phyloP scores from a whole-genome alignment of 768 basidiomycete genomes.

The Pisolithus orientalis region DNA sequence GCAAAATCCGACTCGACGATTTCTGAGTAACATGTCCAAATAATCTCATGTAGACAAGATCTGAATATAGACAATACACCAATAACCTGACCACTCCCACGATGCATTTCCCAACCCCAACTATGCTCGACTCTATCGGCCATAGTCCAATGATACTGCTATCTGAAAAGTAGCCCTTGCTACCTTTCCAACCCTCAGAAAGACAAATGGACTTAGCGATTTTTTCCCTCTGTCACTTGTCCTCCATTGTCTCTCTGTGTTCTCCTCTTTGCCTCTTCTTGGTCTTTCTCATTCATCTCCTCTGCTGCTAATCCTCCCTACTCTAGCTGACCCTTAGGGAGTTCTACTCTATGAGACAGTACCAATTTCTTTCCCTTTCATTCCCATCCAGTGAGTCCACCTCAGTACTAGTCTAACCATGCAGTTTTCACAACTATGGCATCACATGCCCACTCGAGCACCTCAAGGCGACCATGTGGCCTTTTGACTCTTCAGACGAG shows the following conservation, averaged over 20 bases:
- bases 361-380: slow-evolving; percentile 3
- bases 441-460: slow-evolving; percentile 10
- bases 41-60: too few relatives aligned
- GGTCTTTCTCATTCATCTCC: slow-evolving; percentile 19
- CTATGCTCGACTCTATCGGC: too few relatives aligned
- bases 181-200: too few relatives aligned
- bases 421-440: slow-evolving; percentile 5
- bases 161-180: too few relatives aligned
- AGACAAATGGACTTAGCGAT: too few relatives aligned
- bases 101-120: too few relatives aligned
- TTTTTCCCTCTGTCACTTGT: too few relatives aligned
- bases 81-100: too few relatives aligned
- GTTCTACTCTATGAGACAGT: slow-evolving; percentile 10
- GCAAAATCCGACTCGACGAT: too few relatives aligned
- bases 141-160: too few relatives aligned
- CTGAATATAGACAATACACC: too few relatives aligned
- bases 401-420: not conserved
- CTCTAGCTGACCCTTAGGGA: slow-evolving; percentile 11
- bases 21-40: too few relatives aligned
- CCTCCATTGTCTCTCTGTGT: slow-evolving; percentile 34
- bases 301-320: slow-evolving; percentile 15
- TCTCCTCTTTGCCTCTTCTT: slow-evolving; percentile 27
- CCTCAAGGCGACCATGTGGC: slow-evolving; percentile 28
- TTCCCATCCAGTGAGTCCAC: slow-evolving; percentile 21
- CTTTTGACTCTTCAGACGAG: slow-evolving; percentile 2